Conservation (phyloP, 2,329 filamentous ascomycete species). For the Lithohypha guttulata region DNA sequence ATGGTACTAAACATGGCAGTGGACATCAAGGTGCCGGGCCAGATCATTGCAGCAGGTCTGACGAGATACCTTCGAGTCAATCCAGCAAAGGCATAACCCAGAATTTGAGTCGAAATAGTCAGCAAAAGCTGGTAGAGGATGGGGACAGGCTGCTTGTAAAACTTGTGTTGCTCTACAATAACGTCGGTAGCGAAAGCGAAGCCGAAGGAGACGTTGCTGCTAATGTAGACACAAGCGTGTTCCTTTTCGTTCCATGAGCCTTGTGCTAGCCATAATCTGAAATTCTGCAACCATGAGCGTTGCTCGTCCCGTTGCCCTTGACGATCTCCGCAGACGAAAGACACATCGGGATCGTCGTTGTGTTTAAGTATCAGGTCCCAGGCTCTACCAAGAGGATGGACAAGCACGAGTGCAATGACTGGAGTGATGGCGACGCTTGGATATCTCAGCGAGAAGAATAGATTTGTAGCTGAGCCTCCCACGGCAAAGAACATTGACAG, state of each 20-base stretch:
- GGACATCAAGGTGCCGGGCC: conserved; percentile 79
- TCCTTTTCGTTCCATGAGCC: conserved; percentile 82
- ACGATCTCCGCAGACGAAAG: conserved; percentile 48
- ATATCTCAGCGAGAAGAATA: conserved; percentile 84
- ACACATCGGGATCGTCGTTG: conserved; percentile 42
- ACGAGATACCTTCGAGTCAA: conserved; percentile 72
- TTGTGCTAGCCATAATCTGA: conserved; percentile 66
- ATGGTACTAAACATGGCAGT: conserved; percentile 81
- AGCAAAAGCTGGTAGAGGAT: conserved; percentile 72
- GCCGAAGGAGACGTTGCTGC: conserved; percentile 80
- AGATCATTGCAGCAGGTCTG: conserved; percentile 79
- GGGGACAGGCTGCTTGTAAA: conserved; percentile 71
- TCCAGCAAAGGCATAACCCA: conserved; percentile 79
- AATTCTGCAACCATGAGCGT: conserved; percentile 24
- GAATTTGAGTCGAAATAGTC: conserved; percentile 73
- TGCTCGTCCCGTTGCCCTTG: conserved; percentile 25
- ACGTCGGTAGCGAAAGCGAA: conserved; percentile 81
- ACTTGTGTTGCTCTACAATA: conserved; percentile 80
- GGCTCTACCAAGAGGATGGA: conserved; percentile 68
- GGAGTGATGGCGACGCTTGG: conserved; percentile 82
- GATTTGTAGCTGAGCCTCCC: conserved; percentile 69
- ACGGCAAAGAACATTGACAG: conserved; percentile 71
- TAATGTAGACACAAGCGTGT: conserved; percentile 79
- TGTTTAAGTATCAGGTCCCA: conserved; percentile 66
- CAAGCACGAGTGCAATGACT: conserved; percentile 74